A percentile compares a stretch with the other conserved stretches of the same genome.
Conservation (phyloP, 805 yeast genomes). For the Zygosaccharomyces kombuchaensis region DNA sequence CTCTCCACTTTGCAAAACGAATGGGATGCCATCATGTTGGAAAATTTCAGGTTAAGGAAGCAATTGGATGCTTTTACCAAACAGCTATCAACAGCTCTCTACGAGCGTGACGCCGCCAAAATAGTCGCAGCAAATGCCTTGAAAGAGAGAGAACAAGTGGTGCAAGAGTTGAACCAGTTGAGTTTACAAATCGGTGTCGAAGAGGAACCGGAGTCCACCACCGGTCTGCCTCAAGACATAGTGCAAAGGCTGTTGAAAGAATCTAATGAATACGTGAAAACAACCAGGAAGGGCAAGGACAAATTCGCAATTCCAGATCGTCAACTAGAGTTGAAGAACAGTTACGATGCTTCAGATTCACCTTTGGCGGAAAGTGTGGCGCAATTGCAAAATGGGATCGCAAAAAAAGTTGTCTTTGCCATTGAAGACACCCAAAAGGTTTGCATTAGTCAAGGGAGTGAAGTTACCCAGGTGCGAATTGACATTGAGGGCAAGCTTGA, state of each 20-base stretch:
- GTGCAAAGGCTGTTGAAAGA: slow-evolving; percentile 5
- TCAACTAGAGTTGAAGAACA: slow-evolving; percentile 1
- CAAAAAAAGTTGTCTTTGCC: slow-evolving; percentile 4
- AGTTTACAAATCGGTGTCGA: slow-evolving; percentile 39
- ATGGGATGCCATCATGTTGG: slow-evolving; percentile 85
- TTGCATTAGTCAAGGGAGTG: not conserved
- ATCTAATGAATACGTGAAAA: slow-evolving; percentile 7
- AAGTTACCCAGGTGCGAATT: not conserved
- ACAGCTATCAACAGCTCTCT: slow-evolving; percentile 72
- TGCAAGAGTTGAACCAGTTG: slow-evolving; percentile 56
- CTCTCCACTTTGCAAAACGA: slow-evolving; percentile 76
- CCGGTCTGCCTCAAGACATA: slow-evolving; percentile 2
- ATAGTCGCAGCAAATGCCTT: slow-evolving; percentile 74
- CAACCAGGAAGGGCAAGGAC: slow-evolving; percentile 7
- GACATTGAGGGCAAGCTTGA: slow-evolving; percentile 4
- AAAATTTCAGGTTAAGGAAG: slow-evolving; percentile 69
- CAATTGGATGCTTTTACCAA: slow-evolving; percentile 62
- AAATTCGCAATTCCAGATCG: not conserved
- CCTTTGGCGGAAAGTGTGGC: not conserved
- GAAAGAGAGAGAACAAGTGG: slow-evolving; percentile 73
- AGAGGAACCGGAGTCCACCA: slow-evolving; percentile 5
- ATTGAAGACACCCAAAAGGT: not conserved
- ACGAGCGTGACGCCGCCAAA: slow-evolving; percentile 86
- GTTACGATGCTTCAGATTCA: slow-evolving; percentile 6
- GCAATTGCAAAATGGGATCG: not conserved